Evolutionary conservation across 192 early-diverging fungal genomes (phyloP).

Genomic region (Backusella mclennaniae): DNA sequence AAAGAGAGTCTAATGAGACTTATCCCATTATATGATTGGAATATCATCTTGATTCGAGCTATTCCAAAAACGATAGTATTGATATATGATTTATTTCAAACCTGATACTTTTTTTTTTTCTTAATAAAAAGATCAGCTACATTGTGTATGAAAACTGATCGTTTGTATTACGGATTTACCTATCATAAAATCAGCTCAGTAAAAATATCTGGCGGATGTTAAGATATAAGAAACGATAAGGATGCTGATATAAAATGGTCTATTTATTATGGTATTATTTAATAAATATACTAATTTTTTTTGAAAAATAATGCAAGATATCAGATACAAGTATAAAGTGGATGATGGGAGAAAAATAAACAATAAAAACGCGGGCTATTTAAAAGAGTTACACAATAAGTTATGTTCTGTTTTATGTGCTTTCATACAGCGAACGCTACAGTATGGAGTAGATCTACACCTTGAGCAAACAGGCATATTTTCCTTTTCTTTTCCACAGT

Average conservation of each 20-base stretch:
- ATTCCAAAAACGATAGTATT: background rate
- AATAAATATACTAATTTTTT: background rate
- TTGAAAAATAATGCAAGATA: background rate
- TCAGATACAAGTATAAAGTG: background rate
- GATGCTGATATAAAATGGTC: background rate
- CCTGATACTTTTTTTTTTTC: background rate
- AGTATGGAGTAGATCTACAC: slow-evolving; percentile 7
- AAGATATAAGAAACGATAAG: background rate
- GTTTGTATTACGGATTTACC: background rate
- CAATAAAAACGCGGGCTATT: background rate
- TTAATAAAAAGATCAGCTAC: background rate
- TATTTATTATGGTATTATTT: background rate
- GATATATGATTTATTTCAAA: too few species aligned
- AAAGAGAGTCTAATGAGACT: background rate
- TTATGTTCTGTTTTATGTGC: background rate
- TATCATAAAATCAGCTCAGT: background rate
- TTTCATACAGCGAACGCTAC: slow-evolving; percentile 15
- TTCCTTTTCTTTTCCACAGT: slow-evolving; percentile 8
- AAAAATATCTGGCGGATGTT: background rate
- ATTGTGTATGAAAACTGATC: background rate
- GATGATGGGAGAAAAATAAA: background rate
- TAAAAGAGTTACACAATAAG: background rate
- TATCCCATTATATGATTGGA: too few species aligned
- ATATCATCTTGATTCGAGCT: too few species aligned
- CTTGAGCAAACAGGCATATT: slow-evolving; percentile 23